Evolutionary conservation across 441 rosid genomes (phyloP).

Genomic region (Daphne laureola): DNA sequence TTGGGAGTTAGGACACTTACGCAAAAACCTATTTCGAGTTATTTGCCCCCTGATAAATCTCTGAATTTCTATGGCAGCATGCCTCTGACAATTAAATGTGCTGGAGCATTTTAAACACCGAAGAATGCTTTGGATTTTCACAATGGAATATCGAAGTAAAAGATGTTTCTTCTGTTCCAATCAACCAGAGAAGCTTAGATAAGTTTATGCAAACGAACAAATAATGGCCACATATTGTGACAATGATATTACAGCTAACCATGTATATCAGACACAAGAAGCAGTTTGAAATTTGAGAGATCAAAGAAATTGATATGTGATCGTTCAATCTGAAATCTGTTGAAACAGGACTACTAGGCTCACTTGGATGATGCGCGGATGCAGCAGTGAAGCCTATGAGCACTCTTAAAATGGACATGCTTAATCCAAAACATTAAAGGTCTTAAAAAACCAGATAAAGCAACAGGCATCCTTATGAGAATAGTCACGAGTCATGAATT

Average conservation of each 20-base stretch:
- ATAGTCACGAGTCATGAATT: no score
- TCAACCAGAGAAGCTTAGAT: slow-evolving; percentile 64
- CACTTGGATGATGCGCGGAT: no score
- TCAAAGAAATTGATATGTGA: background rate
- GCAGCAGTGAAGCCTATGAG: no score
- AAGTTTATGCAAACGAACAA: slow-evolving; percentile 13
- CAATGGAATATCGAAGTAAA: slow-evolving; percentile 34
- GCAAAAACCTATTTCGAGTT: slow-evolving; percentile 51
- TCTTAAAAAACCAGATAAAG: no score
- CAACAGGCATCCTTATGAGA: no score
- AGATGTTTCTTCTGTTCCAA: slow-evolving; percentile 41
- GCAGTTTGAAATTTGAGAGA: background rate
- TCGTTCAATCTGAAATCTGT: no score
- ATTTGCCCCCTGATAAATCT: slow-evolving; percentile 44
- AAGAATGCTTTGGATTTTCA: slow-evolving; percentile 49
- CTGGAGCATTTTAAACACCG: slow-evolving; percentile 33
- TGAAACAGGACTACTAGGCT: no score
- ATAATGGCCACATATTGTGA: background rate
- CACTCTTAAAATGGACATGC: no score
- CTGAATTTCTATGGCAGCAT: slow-evolving; percentile 60
- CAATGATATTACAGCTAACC: background rate
- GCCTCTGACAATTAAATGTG: slow-evolving; percentile 25
- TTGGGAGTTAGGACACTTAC: slow-evolving; percentile 25
- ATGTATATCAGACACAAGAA: no score
- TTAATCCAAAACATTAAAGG: no score